These are phyloP conservation scores for Arthrobotrys megalospora DNA, from an alignment of 2,329 filamentous ascomycete genomes.

Conservation along the genomic window DNA sequence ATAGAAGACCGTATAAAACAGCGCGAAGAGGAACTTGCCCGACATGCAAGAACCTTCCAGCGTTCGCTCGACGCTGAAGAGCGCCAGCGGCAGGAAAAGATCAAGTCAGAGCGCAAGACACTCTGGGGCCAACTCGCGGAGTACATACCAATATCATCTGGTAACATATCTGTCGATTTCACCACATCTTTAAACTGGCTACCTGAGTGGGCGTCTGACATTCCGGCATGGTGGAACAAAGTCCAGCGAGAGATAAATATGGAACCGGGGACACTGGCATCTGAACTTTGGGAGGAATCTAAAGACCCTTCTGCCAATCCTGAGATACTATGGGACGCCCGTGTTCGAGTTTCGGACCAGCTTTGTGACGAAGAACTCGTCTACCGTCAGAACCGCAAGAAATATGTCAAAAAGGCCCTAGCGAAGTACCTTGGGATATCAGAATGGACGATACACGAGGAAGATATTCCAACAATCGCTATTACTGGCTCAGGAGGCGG, in stretches of 20 bases:
- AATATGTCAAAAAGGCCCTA: constrained; percentile 79
- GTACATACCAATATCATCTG: constrained; percentile 42
- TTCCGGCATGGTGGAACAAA: constrained; percentile 63
- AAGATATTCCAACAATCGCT: constrained; percentile 93
- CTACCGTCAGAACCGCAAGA: constrained; percentile 79
- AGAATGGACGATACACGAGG: constrained; percentile 86
- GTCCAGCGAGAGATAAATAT: constrained; percentile 69
- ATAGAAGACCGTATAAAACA: constrained; percentile 55
- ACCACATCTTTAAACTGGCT: constrained; percentile 55
- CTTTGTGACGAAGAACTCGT: constrained; percentile 86
- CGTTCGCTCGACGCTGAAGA: constrained; percentile 52
- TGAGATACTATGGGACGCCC: constrained; percentile 85
- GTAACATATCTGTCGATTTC: constrained; percentile 49
- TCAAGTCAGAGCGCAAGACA: constrained; percentile 34
- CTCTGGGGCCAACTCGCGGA: constrained; percentile 50
- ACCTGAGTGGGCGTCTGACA: constrained; percentile 58
- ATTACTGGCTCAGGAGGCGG: constrained; percentile 96
- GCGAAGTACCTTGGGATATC: constrained; percentile 85
- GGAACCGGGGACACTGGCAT: constrained; percentile 87
- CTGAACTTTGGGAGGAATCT: constrained; percentile 94
- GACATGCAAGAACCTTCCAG: constrained; percentile 54
- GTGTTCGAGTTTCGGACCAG: constrained; percentile 83
- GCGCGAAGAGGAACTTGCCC: constrained; percentile 50
- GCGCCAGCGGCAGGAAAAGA: constrained; percentile 23
- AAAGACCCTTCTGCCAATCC: constrained; percentile 87